Evolutionary conservation across 257 asterid genomes (phyloP), one percentile per base, ranked within the genome.

Genomic region (Mitragyna speciosa): DNA sequence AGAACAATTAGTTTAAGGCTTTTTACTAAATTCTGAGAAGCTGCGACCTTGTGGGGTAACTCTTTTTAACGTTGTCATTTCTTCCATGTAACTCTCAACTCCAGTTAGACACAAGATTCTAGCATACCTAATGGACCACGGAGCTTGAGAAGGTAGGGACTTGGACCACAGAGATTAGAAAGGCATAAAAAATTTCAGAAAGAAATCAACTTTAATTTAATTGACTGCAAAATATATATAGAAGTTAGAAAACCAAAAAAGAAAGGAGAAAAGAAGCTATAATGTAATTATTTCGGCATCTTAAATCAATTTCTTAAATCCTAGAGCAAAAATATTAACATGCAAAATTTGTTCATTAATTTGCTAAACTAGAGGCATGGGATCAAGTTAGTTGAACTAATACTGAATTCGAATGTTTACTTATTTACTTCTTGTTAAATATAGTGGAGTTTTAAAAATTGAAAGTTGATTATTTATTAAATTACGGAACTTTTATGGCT

Each of bases 81-180:
- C 28, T 43, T 41, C 70, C 79, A 26, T 45, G 79, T 59, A 76
- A 45, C 63, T 26, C 31, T 30, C n/a, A n/a, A n/a, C n/a, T n/a
- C n/a, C 12, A 76, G 70, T 63, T 41, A 24, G 72, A 26, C 41
- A 56, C 41, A n/a, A 16, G 59, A 24, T 43, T 45, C 59, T 19
- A 45, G 61, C 12, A 16, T 45, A 54, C 72, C 26, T 63, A 26
- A 43, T 76, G 79, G 79, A 76, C 71, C 72, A 49, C 43, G 16
- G 20, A 0, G 4, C 63, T 3, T 17, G 9, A 6, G 45, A 61
- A 41, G n/a, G 51, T 4, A 9, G 24, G 45, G 77, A 52, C 6
- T 73, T 73, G 77, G 65, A 49, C 77, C 65, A 73, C 66, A 5
- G 12, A 33, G 71, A n/a, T 1, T 12, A 30, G 0, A 66, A 31